These are phyloP conservation scores for Spergularia marina DNA, from an alignment of 148 eudicot genomes.

Conservation along the genomic window DNA sequence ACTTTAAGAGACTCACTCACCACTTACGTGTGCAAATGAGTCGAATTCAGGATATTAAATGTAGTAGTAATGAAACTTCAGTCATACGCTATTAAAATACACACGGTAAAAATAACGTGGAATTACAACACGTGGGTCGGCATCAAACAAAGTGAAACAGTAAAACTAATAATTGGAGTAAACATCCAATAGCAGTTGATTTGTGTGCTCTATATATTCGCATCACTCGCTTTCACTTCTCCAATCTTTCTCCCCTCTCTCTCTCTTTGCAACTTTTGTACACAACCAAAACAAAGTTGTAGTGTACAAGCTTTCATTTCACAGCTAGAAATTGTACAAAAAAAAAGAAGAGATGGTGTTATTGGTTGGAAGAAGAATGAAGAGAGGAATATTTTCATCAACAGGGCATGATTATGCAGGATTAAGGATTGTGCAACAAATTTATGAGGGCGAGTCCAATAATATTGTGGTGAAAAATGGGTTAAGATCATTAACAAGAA, in stretches of 20 bases:
- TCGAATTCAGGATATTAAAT: too few relatives aligned
- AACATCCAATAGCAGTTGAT: background rate
- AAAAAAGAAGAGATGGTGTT: conserved; percentile 2
- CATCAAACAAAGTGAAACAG: background rate
- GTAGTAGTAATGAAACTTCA: too few relatives aligned
- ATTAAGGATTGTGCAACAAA: conserved; percentile 23
- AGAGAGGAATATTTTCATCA: conserved; percentile 5
- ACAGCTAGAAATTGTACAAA: too few relatives aligned
- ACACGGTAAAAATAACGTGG: background rate
- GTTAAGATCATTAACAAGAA: conserved; percentile 20
- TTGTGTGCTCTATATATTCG: conserved; percentile 6
- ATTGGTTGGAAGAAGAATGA: conserved; percentile 1
- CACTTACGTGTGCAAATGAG: too few relatives aligned
- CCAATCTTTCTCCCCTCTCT: conserved; percentile 6
- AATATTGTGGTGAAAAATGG: conserved; percentile 32
- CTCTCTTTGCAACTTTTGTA: background rate
- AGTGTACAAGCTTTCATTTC: too few relatives aligned
- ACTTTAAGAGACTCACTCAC: too few relatives aligned
- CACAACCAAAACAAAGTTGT: too few relatives aligned
- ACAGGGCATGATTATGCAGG: conserved; percentile 10
- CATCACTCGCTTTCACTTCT: conserved; percentile 7
- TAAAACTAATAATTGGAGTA: background rate
- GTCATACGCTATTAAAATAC: too few relatives aligned
- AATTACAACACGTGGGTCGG: conserved; percentile 15
- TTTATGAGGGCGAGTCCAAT: conserved; percentile 13